These are phyloP conservation scores for Crithidia bombi DNA, from an alignment of 208 protist genomes.

Conservation along the genomic window DNA sequence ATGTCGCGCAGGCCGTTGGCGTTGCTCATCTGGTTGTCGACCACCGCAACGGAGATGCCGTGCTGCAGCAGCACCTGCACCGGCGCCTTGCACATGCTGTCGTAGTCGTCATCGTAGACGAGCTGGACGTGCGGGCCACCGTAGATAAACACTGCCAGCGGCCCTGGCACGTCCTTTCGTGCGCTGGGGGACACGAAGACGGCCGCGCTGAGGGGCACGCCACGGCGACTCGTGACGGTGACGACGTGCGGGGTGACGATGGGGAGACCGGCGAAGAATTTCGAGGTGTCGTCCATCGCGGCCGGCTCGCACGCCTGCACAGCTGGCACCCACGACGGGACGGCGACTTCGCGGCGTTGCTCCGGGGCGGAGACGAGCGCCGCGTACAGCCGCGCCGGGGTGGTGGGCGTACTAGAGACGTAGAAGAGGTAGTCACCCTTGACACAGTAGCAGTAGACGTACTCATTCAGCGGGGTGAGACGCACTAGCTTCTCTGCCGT, in stretches of 20 bases:
- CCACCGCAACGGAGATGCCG: slow-evolving; percentile 80
- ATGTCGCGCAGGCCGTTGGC: slow-evolving; percentile 78
- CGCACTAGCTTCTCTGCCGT: slow-evolving; percentile 39
- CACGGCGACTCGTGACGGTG: slow-evolving; percentile 68
- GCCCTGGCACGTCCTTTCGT: slow-evolving; percentile 25
- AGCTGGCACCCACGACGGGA: slow-evolving; percentile 19
- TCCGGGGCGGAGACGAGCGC: slow-evolving; percentile 25
- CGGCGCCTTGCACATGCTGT: slow-evolving; percentile 38
- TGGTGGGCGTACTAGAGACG: slow-evolving; percentile 47
- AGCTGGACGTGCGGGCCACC: slow-evolving; percentile 90
- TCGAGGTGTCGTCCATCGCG: slow-evolving; percentile 8
- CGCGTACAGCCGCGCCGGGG: slow-evolving; percentile 54
- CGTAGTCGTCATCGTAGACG: slow-evolving; percentile 72
- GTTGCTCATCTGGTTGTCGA: slow-evolving; percentile 90
- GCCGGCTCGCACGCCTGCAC: slow-evolving; percentile 6
- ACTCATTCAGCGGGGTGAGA: slow-evolving; percentile 49
- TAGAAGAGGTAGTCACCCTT: slow-evolving; percentile 52
- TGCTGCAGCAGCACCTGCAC: slow-evolving; percentile 72
- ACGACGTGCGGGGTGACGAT: slow-evolving; percentile 55
- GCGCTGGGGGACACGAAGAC: slow-evolving; percentile 61
- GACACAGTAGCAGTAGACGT: slow-evolving; percentile 64
- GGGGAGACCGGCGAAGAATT: slow-evolving; percentile 27
- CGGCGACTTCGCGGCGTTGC: slow-evolving; percentile 11
- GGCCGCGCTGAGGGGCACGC: slow-evolving; percentile 67
- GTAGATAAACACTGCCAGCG: slow-evolving; percentile 86